Base-by-base conservation (phyloP, 164 flowering plant species). In the Kingdonia uniflora region DNA sequence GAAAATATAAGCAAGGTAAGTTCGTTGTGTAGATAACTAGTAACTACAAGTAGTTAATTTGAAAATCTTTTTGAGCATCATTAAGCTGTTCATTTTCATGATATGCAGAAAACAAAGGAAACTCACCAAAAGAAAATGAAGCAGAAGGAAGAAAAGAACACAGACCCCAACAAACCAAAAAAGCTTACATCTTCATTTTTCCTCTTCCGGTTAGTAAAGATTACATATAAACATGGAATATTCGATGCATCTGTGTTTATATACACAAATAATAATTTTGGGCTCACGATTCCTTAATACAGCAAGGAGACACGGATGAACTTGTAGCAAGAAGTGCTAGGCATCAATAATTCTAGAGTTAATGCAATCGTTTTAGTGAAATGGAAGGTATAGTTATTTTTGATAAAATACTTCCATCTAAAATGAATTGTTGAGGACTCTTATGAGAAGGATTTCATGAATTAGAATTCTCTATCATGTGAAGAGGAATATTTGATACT, bases 121-220 rank as follows among this genome's bases (percentile, higher is more conserved):
- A 63, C 63, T 2, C 71, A 54, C 19, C 74, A 78, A 64, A 76
- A 79, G 76, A 76, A 78, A 70, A 76, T 83, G 76, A 51, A 76
- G 65, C 65, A 78, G 52, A 70, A 63, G 57, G 71, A 66, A 54
- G 63, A 73, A 46, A 59, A 26, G 38, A 63, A 19, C 46, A 67
- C 25, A 35, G 98, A 87, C 60, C 90, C 96, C 2, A 85, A 91
- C 78, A 91, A 77, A 65, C 98, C 98, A 12, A 87, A 84, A 71
- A 83, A 66, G 67, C 95, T 96, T n/a, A 82, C 94, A 0, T 74
- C 90, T 33, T 91, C 98, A 15, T 91, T 70, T 76, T 37, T 91
- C 42, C 71, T 83, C 12, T 91, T 83, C 77, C 75, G 85, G 86
- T 78, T 38, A 55, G 42, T 56, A 13, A 38, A 44, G 21, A 2